Conservation (phyloP, 352 stramenopile species). For the Blastocystis sp. region DNA sequence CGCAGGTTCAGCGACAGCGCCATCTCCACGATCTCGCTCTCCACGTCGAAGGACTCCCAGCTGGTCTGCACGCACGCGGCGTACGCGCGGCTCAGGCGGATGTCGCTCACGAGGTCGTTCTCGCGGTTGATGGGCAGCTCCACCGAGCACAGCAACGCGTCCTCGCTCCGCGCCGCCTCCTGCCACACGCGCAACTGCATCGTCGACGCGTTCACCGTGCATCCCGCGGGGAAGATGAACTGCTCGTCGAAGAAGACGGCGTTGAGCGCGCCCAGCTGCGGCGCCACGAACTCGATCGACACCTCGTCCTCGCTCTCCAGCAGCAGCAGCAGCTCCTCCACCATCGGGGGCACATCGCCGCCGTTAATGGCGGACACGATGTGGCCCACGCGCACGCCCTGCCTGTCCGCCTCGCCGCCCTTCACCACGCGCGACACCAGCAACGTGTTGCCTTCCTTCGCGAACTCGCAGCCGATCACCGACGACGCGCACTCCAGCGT, state of each 20-base stretch:
- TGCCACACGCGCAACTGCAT: constrained; percentile 27
- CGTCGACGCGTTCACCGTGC: constrained; percentile 13
- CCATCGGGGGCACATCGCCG: background rate
- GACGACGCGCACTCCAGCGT: background rate
- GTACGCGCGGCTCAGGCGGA: background rate
- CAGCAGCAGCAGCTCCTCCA: background rate
- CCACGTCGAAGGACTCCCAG: constrained; percentile 51
- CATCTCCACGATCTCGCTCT: constrained; percentile 21
- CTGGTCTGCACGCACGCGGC: background rate
- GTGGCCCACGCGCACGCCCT: constrained; percentile 21
- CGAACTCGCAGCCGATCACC: constrained; percentile 23
- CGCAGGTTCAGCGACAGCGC: background rate
- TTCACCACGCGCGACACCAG: background rate
- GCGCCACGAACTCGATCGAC: constrained; percentile 12
- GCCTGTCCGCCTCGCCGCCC: background rate
- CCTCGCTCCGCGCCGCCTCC: background rate
- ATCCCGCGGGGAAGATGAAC: constrained; percentile 55
- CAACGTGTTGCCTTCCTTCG: constrained; percentile 3
- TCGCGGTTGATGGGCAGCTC: constrained; percentile 44
- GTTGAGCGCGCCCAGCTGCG: background rate
- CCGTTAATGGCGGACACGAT: constrained; percentile 13
- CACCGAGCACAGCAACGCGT: background rate
- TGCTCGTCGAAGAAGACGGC: constrained; percentile 31
- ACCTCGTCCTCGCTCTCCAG: background rate
- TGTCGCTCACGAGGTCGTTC: background rate